phyloP scores from a whole-genome alignment of 2,329 filamentous ascomycete genomes.

The Neonectria punicea region DNA sequence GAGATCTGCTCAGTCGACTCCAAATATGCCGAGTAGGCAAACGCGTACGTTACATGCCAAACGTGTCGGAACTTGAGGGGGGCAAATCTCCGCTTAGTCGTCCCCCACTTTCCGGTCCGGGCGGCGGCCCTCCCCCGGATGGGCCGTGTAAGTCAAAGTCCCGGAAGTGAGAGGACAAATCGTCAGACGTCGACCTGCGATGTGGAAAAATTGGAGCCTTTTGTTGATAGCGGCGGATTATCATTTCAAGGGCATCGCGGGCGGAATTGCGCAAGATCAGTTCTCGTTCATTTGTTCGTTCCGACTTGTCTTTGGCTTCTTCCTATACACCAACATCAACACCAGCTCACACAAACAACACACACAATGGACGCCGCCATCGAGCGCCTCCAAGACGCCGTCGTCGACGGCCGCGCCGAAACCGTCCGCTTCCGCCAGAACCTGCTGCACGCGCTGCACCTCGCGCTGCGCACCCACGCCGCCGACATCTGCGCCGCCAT shows the following conservation, averaged over 20 bases:
- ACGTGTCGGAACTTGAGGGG: not conserved
- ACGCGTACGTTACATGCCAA: not conserved
- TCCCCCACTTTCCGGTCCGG: slow-evolving; percentile 26
- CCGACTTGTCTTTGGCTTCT: not conserved
- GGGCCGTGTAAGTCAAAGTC: not conserved
- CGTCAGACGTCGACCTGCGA: not conserved
- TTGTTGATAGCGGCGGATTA: not conserved
- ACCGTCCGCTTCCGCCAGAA: no score
- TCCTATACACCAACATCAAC: not conserved
- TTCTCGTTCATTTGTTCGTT: not conserved
- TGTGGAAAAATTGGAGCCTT: not conserved
- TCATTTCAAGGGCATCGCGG: not conserved
- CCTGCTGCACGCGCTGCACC: no score
- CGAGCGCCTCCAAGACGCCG: no score
- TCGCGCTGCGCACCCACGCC: no score
- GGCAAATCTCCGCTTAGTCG: not conserved
- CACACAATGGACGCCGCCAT: slow-evolving; percentile 27
- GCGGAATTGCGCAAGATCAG: not conserved
- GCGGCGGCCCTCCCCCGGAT: slow-evolving; percentile 3
- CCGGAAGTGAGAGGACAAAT: not conserved
- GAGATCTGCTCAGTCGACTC: not conserved
- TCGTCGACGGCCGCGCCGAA: no score
- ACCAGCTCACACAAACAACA: not conserved
- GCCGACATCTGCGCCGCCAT: no score
- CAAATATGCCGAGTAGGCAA: not conserved